Evolutionary conservation across 345 rosid genomes (phyloP).

Genomic region (Eucalyptus lansdowneana): DNA sequence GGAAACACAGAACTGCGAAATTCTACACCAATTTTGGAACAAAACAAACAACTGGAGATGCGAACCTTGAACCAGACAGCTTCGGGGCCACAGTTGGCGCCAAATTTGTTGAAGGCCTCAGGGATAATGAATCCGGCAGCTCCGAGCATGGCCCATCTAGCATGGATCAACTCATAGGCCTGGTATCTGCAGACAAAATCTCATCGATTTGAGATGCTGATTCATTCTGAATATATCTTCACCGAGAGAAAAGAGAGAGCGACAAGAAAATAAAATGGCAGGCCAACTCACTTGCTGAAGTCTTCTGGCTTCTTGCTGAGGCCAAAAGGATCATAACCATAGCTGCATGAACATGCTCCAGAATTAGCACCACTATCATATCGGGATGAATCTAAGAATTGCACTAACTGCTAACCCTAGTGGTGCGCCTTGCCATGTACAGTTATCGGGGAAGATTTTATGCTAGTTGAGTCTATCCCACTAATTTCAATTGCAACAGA

Average conservation of each 20-base stretch:
- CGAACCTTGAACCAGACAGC: slow-evolving; percentile 95
- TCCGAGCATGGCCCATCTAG: slow-evolving; percentile 97
- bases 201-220: neutral
- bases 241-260: neutral
- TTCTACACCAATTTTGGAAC: neutral
- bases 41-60: neutral
- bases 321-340: slow-evolving; percentile 95
- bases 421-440: neutral
- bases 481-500: neutral
- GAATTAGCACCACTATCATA: neutral
- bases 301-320: slow-evolving; percentile 90
- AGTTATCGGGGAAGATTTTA: neutral
- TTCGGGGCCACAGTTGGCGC: slow-evolving; percentile 98
- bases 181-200: slow-evolving; percentile 41
- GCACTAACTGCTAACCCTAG: neutral
- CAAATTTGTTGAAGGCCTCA: slow-evolving; percentile 90
- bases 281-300: slow-evolving; percentile 62
- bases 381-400: neutral
- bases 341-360: slow-evolving; percentile 26
- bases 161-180: slow-evolving; percentile 87
- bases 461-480: neutral
- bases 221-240: neutral
- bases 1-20: neutral
- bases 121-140: slow-evolving; percentile 95
- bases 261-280: neutral